Base-by-base conservation (phyloP, 805 yeast species). In the Metschnikowia santaceciliae region DNA sequence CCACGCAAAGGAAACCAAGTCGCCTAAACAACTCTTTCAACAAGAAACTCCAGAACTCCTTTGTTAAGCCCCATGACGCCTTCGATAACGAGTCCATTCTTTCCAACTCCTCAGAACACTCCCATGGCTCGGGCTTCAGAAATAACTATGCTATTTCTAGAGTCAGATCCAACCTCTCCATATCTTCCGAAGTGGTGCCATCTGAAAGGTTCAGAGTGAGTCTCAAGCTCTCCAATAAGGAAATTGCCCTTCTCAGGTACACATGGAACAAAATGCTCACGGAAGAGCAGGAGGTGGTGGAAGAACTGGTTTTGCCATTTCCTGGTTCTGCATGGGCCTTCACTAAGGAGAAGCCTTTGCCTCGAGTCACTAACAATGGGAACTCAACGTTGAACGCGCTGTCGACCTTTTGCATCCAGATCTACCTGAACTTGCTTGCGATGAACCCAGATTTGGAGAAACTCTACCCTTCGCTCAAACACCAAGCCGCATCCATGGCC, bases 401-500 rank as follows among this genome's bases (percentile, higher is more conserved):
- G 30, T 81, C 88, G 1, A 67, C 86, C 32, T 88, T 88, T 63
- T 86, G 92, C 61, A 76, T 83, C 48, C 95, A 88, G 64, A 79
- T 88, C 62, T 88, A 88, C 67, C 78, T 82, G 47, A 88, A 87
- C 61, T 67, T 88, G 47, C 69, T 88, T 36, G 65, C 79, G 0
- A 78, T 81, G 78, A 81, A 78, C 56, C 83, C 88, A 0, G 70
- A 70, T 13, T 71, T 89, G 54, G 89, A 84, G 57, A 74, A 71
- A 37, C 63, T 82, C 61, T 87, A 86, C 64, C 95, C 96, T 0
- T 81, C 88, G 5, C 81, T 88, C 55, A 78, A 79, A 54, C 90
- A 86, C 62, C 96, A 89, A 68, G 90, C 94, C 1, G 79, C 82
- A 14, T 79, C 91, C 6, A 84, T 88, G 71, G 90, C 92, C 0